Conservation (phyloP, 2,329 filamentous ascomycete genomes). For the Paracorniculantispora psalliotae region DNA sequence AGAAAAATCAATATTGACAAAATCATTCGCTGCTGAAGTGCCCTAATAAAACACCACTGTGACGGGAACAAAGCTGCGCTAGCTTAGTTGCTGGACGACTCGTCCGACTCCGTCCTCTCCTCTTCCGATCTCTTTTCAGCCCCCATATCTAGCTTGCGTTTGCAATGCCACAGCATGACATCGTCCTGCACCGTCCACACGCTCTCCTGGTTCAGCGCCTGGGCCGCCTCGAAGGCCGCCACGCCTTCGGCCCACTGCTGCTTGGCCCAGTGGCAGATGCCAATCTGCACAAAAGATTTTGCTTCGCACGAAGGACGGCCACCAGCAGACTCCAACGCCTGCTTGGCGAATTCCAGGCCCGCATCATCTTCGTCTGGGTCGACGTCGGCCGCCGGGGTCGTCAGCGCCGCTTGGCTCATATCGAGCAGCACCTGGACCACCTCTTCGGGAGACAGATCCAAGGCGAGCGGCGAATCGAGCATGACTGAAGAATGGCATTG, state of each 20-base stretch:
- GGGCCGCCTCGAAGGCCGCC: background rate
- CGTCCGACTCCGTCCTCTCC: background rate
- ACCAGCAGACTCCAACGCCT: background rate
- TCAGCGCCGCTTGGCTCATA: background rate
- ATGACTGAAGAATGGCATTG: too few species aligned
- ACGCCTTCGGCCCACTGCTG: background rate
- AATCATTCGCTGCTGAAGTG: too few species aligned
- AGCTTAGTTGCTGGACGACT: too few species aligned
- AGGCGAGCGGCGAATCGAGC: too few species aligned
- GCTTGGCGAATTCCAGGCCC: background rate
- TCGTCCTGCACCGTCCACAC: background rate
- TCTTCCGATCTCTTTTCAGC: background rate
- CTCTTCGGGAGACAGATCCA: background rate
- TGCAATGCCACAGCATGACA: background rate
- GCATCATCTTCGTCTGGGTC: background rate
- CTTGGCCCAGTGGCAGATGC: background rate
- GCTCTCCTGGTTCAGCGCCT: background rate
- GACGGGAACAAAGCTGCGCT: too few species aligned
- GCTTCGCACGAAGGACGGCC: background rate
- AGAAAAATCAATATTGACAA: too few species aligned
- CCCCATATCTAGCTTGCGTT: background rate
- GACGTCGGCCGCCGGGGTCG: background rate
- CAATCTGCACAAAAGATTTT: background rate
- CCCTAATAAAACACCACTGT: too few species aligned
- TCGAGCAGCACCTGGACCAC: background rate